Base-by-base conservation (phyloP, 352 stramenopile species). In the Plasmopara viticola region DNA sequence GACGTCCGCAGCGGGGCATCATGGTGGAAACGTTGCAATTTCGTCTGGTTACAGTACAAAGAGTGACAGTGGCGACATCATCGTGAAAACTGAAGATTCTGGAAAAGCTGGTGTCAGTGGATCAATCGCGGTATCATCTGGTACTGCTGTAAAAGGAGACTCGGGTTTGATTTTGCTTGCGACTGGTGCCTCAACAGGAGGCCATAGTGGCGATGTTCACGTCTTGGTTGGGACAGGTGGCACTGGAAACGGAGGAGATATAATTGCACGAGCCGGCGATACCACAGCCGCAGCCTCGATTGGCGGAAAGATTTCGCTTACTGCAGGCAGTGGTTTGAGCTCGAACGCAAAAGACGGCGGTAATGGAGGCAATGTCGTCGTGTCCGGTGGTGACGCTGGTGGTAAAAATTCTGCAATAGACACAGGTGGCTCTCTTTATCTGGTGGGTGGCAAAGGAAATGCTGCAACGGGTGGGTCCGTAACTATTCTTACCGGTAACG, bases 1-100 rank as follows among this genome's bases (percentile, higher is more conserved):
- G 42, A 54, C 56, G n/a, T 68, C 61, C 58, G 50, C 51, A 46
- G 61, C 29, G 6, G 56, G 57, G 51, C 64, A 85, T 57, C 73
- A 68, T 56, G 92, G 92, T 43, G 91, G 90, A 29, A 70, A 74
- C 30, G 69, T 98, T 20, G 45, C 65, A 5, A 75, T 97, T 51
- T 70, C 52, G 12, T 93, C 84, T 49, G 94, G 92, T 0, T 81
- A 55, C 49, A 88, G 77, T 34, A 56, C 68, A 5, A 61, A 68
- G 30, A 58, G 55, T 31, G 85, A 90, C 45, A 97, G 83, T 49
- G 94, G 94, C 9, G 63, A 58, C 31, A 58, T 97, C n/a, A 72
- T 56, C 13, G 54, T 97, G 33, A 64, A 64, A 25, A 96, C 84
- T 7, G 70, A 81, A 14, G 69, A 83, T 34, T 87, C 88, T 9